Base-by-base conservation (phyloP, 257 asterid genomes). In the Solanum stenotomum region DNA sequence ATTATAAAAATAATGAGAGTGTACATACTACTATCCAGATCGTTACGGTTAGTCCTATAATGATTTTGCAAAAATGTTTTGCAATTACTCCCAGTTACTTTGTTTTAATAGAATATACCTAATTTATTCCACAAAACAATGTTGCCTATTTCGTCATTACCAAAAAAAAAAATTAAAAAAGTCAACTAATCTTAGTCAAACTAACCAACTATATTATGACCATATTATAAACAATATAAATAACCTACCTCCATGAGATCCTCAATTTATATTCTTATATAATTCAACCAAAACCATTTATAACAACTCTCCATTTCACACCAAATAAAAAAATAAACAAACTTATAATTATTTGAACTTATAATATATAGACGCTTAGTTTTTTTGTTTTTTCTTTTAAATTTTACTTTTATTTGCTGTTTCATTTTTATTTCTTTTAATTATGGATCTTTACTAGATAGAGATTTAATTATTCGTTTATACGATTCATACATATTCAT, bases 111-210 rank as follows among this genome's bases (percentile, higher is more conserved):
- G 68, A 61, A 61, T 22, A 22, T 61, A 61, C 68, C 68, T 61
- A 61, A 61, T 22, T 61, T 61, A 61, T 22, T 61, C 68, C 68
- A 22, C 5, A 61, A 8, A 22, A 61, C 11, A 61, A 61, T 61
- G 14, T 8, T 65, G 0, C 16, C 18, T 5, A 25, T 31, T 8
- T 72, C 3, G 14, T 8, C 42, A 72, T 14, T 31, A 16, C 6
- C 34, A 33, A 31, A 68, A 72, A 52, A 72, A 52, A 52, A 15
- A 15, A 49, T 2, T 40, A 0, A 52, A 52, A 52, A 52, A 23
- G 92, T 88, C 90, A 88, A 90, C 90, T 79, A 33, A 14, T 77
- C 29, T 67, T 85, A 88, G 89, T 90, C 90, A 88, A 85, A 44
- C 7, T 85, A 23, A 15, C 85, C 44, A 90, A 71, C 89, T 27